Evolutionary conservation across 2,329 filamentous ascomycete genomes (phyloP).

Genomic region (Rhinocladiella similis): DNA sequence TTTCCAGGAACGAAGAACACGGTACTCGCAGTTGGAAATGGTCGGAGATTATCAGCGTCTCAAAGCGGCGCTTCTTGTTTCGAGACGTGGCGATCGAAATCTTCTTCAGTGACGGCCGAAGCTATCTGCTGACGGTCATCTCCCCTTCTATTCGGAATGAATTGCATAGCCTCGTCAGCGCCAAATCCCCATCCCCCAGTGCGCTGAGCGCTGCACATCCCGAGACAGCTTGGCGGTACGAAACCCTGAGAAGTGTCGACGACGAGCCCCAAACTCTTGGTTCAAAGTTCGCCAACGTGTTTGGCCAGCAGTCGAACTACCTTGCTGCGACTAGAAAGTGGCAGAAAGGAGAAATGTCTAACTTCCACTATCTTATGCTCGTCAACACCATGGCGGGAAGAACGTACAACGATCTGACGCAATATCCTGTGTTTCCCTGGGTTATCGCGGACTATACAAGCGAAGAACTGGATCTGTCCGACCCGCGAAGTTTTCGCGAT

Average conservation of each 20-base stretch:
- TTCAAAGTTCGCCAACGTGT: slow-evolving; percentile 88
- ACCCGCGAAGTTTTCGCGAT: slow-evolving; percentile 85
- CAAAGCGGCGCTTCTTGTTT: slow-evolving; percentile 92
- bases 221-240: slow-evolving; percentile 89
- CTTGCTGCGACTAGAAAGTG: slow-evolving; percentile 86
- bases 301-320: slow-evolving; percentile 76
- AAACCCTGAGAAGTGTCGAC: slow-evolving; percentile 71
- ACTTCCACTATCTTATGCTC: slow-evolving; percentile 98
- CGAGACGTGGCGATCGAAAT: slow-evolving; percentile 95
- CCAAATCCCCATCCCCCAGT: slow-evolving; percentile 63
- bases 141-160: slow-evolving; percentile 74
- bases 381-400: slow-evolving; percentile 96
- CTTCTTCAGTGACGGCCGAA: slow-evolving; percentile 95
- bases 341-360: slow-evolving; percentile 93
- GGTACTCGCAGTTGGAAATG: slow-evolving; percentile 90
- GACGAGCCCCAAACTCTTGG: slow-evolving; percentile 69
- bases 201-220: slow-evolving; percentile 71
- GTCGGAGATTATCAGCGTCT: slow-evolving; percentile 91
- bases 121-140: slow-evolving; percentile 86
- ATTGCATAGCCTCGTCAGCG: slow-evolving; percentile 72
- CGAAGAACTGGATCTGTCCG: slow-evolving; percentile 80
- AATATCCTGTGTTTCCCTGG: slow-evolving; percentile 98
- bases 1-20: slow-evolving; percentile 61
- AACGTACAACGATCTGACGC: slow-evolving; percentile 96
- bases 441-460: slow-evolving; percentile 94